Evolutionary conservation across 1,284 basidiomycete genomes (phyloP).

Genomic region (Kwoniella shivajii): DNA sequence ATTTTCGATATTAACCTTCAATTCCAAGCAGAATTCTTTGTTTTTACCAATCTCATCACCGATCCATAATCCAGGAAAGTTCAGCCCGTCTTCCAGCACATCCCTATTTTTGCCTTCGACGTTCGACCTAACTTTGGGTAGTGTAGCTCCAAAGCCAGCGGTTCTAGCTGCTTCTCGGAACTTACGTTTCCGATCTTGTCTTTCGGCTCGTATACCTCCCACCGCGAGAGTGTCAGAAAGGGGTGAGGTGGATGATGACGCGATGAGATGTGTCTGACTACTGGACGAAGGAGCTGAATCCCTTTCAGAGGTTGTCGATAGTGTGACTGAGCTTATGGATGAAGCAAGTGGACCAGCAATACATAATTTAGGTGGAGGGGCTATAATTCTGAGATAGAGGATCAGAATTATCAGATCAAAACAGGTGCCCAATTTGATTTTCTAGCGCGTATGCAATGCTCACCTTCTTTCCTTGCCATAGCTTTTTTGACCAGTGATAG

Average conservation of each 20-base stretch:
- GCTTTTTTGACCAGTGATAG: slow-evolving; percentile 47
- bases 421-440: not conserved
- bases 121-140: slow-evolving; percentile 29
- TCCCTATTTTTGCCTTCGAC: slow-evolving; percentile 24
- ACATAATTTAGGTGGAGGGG: slow-evolving; percentile 46
- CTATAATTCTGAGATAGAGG: slow-evolving; percentile 31
- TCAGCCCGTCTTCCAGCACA: slow-evolving; percentile 33
- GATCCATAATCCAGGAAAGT: slow-evolving; percentile 45
- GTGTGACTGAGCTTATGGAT: slow-evolving; percentile 24
- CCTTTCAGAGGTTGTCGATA: slow-evolving; percentile 18
- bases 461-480: slow-evolving; percentile 49
- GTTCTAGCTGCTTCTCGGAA: slow-evolving; percentile 33
- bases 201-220: slow-evolving; percentile 11
- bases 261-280: slow-evolving; percentile 36
- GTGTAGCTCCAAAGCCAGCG: slow-evolving; percentile 38
- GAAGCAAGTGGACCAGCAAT: slow-evolving; percentile 35
- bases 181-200: slow-evolving; percentile 15
- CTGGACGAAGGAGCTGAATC: slow-evolving; percentile 18
- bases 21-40: slow-evolving; percentile 44
- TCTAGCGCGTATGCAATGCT: slow-evolving; percentile 2
- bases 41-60: slow-evolving; percentile 36
- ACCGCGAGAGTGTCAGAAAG: not conserved
- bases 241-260: not conserved
- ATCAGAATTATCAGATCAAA: slow-evolving; percentile 14
- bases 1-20: slow-evolving; percentile 23